Base-by-base conservation (phyloP, 345 rosid species). In the Raphanus raphanistrum region DNA sequence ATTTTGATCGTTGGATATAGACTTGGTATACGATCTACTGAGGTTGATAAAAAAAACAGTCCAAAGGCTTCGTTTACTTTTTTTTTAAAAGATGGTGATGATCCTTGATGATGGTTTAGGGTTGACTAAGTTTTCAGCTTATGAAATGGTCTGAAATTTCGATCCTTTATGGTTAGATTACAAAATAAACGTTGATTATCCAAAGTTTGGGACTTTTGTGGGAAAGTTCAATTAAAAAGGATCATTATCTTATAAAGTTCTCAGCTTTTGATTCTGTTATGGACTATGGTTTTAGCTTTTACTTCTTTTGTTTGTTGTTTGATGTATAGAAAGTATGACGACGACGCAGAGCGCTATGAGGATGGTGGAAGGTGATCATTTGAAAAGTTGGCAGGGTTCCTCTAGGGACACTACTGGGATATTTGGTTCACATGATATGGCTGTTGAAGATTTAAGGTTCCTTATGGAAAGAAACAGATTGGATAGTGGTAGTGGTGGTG, bases 331-430 rank as follows among this genome's bases (percentile, higher is more conserved):
- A 12, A 70, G 64, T 33, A 91, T 91, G 98, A 85, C 97, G 98
- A 85, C 97, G 57, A 93, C 98, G 63, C 93, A 93, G 80, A 90
- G 94, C 48, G 88, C 95, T 26, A 84, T 93, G 90, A 88, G 90
- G 80, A 81, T 91, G 84, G 84, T 90, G 76, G 98, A 90, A 66
- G 80, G 83, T 66, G 82, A 87, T 80, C 87, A 83, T 69, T 74
- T 84, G 8, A 79, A 86, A 76, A 88, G 83, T 15, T 85, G 95
- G 92, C 79, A 83, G 55, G 81, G 87, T 77, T 79, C 45, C 12
- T 38, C 90, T 54, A 87, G 84, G 79, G 91, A 88, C 76, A 72
- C 86, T 58, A 73, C 85, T 58, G 70, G 84, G 32, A 54, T 81
- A 4, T 84, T 87, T 83, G 87, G 89, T 78, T 81, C 94, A 15